Conservation (phyloP, 176 grass and related monocot species). For the Eragrostis nindensis region DNA sequence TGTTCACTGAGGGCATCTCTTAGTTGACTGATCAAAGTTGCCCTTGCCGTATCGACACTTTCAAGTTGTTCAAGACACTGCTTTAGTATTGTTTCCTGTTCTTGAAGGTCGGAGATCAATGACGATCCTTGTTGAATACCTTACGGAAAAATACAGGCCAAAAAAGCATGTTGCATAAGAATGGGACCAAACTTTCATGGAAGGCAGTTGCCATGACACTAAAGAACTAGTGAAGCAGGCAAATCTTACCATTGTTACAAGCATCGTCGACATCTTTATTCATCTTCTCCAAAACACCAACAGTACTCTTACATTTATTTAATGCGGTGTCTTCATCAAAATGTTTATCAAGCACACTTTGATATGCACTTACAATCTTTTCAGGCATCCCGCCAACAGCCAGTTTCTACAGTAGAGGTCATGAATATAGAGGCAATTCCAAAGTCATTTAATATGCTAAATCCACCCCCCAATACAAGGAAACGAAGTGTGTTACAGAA, state of each 20-base stretch:
- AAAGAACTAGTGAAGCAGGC: constrained; percentile 17
- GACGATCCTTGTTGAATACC: constrained; percentile 66
- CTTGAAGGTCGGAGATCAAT: constrained; percentile 66
- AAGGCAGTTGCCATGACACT: constrained; percentile 13
- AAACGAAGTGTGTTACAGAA: constrained; percentile 22
- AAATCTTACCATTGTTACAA: constrained; percentile 66
- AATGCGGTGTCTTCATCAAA: constrained; percentile 76
- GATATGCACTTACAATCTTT: constrained; percentile 83
- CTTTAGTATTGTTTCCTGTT: constrained; percentile 68
- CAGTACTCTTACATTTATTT: constrained; percentile 69
- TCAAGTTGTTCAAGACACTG: constrained; percentile 75
- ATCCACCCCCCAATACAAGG: constrained; percentile 16
- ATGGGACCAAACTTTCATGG: constrained; percentile 16
- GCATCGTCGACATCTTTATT: constrained; percentile 72
- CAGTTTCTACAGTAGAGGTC: constrained; percentile 68
- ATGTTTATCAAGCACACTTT: constrained; percentile 76
- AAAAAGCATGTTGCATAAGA: constrained; percentile 23
- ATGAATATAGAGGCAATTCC: constrained; percentile 31
- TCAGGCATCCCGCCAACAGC: constrained; percentile 85
- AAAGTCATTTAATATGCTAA: constrained; percentile 35
- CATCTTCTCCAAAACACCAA: constrained; percentile 74
- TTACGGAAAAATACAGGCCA: constrained; percentile 41
- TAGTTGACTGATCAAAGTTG: constrained; percentile 73
- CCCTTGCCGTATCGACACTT: constrained; percentile 51
- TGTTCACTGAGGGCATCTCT: constrained; percentile 79